A percentile compares a stretch with the other conserved stretches of the same genome.
These are phyloP conservation scores for Cymbidium sinense DNA, from an alignment of 106 monocot species.

Conservation along the genomic window DNA sequence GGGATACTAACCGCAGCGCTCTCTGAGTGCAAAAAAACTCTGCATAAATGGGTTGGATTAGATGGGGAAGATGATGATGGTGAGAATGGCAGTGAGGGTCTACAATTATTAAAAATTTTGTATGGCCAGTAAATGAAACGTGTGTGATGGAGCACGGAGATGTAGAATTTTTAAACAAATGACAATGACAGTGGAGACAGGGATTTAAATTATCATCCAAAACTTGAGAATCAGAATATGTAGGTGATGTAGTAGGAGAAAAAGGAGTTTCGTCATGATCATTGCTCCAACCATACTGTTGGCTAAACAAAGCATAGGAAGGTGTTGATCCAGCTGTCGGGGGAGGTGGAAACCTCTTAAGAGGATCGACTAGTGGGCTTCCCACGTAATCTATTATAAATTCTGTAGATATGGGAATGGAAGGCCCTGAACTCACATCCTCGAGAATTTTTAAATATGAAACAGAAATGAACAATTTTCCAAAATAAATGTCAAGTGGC, in stretches of 20 bases:
- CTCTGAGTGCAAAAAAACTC: slow-evolving; percentile 34
- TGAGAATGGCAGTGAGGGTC: slow-evolving; percentile 26
- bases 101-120: not conserved
- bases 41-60: slow-evolving; percentile 16
- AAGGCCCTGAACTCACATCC: slow-evolving; percentile 41
- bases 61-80: slow-evolving; percentile 40
- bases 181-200: not conserved
- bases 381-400: slow-evolving; percentile 85
- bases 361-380: slow-evolving; percentile 64
- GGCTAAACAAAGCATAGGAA: not conserved
- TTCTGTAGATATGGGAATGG: slow-evolving; percentile 28
- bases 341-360: slow-evolving; percentile 47
- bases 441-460: slow-evolving; percentile 45
- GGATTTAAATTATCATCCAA: not conserved
- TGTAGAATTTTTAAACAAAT: slow-evolving; percentile 6
- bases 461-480: slow-evolving; percentile 51
- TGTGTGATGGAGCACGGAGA: slow-evolving; percentile 6
- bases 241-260: slow-evolving; percentile 21
- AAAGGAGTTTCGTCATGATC: slow-evolving; percentile 10
- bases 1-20: slow-evolving; percentile 51
- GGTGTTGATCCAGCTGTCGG: slow-evolving; percentile 15
- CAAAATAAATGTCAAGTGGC: slow-evolving; percentile 59
- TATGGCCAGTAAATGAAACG: not conserved
- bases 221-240: slow-evolving; percentile 15
- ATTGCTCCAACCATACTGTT: not conserved